phyloP scores from a whole-genome alignment of 768 basidiomycete species.

The Suillus sp. region DNA sequence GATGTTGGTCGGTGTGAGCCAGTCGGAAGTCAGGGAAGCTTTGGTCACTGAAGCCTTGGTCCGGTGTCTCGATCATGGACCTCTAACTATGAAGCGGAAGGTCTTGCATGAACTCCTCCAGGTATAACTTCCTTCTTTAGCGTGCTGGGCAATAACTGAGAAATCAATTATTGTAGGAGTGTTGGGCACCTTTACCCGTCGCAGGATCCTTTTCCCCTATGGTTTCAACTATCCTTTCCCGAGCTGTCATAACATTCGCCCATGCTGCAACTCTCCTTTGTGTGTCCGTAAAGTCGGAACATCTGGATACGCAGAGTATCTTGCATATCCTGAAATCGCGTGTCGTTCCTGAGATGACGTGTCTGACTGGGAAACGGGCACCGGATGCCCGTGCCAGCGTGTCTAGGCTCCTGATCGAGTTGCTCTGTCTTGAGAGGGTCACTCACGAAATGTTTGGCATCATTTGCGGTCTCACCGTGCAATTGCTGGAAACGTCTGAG shows the following conservation, averaged over 20 bases:
- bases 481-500: constrained; percentile 41
- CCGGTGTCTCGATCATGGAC: constrained; percentile 51
- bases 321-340: constrained; percentile 44
- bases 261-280: constrained; percentile 20
- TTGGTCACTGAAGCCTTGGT: constrained; percentile 44
- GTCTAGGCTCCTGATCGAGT: constrained; percentile 45
- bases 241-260: constrained; percentile 47
- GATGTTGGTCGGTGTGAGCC: constrained; percentile 16
- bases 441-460: constrained; percentile 35
- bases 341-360: constrained; percentile 51
- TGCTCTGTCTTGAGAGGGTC: constrained; percentile 33
- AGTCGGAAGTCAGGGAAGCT: constrained; percentile 42
- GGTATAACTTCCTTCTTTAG: constrained; percentile 32
- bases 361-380: constrained; percentile 34
- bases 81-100: constrained; percentile 49
- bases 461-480: constrained; percentile 35
- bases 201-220: constrained; percentile 36
- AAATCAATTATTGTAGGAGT: constrained; percentile 1
- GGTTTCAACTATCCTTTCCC: constrained; percentile 46
- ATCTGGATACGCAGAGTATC: constrained; percentile 34
- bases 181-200: constrained; percentile 7
- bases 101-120: constrained; percentile 50
- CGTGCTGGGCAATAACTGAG: neutral
- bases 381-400: constrained; percentile 43
- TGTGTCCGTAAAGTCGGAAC: neutral